Conservation (phyloP, 352 stramenopile genomes). For the Pythium coloratum region DNA sequence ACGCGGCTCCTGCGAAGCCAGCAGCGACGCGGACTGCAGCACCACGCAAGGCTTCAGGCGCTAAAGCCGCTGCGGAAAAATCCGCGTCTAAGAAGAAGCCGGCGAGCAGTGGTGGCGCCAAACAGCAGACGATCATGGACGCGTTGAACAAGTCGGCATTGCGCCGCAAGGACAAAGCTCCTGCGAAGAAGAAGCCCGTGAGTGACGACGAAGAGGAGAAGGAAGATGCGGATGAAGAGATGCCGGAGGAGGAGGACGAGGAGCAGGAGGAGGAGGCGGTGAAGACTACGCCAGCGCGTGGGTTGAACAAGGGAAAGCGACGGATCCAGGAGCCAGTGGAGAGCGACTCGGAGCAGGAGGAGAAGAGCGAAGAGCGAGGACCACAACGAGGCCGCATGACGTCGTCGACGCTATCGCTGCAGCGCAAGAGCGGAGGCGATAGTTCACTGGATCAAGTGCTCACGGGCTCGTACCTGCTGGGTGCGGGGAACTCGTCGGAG, state of each 20-base stretch:
- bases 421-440: background rate
- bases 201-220: constrained; percentile 12
- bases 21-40: background rate
- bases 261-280: background rate
- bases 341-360: constrained; percentile 20
- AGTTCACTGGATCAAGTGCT: constrained; percentile 15
- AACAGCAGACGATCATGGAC: constrained; percentile 30
- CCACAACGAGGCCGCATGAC: background rate
- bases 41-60: background rate
- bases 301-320: background rate
- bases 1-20: background rate
- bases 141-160: constrained; percentile 25
- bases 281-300: background rate
- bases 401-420: background rate
- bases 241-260: background rate
- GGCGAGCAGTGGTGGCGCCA: background rate
- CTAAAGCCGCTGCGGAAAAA: background rate
- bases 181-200: background rate
- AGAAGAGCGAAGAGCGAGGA: constrained; percentile 24
- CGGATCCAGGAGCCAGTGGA: background rate
- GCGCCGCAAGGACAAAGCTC: constrained; percentile 22
- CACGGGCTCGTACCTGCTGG: constrained; percentile 33
- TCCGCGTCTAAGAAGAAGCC: constrained; percentile 2
- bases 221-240: background rate
- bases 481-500: constrained; percentile 35